phyloP scores from a whole-genome alignment of 192 early-diverging fungal genomes.

The Diversispora eburnea region DNA sequence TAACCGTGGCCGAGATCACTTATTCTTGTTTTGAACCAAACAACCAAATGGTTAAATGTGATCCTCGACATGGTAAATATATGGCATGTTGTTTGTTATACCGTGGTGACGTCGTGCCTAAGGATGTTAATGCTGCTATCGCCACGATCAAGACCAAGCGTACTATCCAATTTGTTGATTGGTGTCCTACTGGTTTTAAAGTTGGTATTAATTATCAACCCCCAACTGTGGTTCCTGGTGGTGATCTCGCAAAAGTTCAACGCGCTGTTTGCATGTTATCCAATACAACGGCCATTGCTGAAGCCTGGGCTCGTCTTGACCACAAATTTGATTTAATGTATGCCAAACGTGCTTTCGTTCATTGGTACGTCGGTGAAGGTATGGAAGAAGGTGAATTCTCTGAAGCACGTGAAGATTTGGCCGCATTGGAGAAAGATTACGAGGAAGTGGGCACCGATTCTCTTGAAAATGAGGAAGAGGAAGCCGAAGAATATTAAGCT shows the following conservation, averaged over 20 bases:
- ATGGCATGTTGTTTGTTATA: conserved; percentile 99
- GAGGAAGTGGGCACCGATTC: conserved; percentile 99
- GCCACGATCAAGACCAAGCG: conserved; percentile 91
- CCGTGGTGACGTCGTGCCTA: conserved; percentile 98
- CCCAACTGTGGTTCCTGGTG: conserved; percentile 81
- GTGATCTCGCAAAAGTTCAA: conserved; percentile 91
- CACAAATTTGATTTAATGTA: conserved; percentile 99
- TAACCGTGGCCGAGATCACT: conserved; percentile 95
- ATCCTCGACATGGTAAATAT: conserved; percentile 96
- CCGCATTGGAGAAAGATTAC: conserved; percentile 99
- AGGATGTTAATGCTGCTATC: conserved; percentile 92
- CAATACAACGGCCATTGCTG: conserved; percentile 99
- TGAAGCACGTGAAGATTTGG: conserved; percentile 99
- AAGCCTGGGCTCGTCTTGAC: conserved; percentile 98
- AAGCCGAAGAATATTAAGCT: conserved; percentile 41
- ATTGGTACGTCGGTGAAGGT: conserved; percentile 99
- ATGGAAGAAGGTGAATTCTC: conserved; percentile 99
- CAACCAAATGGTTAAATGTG: conserved; percentile 99
- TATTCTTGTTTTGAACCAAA: conserved; percentile 94
- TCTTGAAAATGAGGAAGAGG: conserved; percentile 64
- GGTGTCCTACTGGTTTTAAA: conserved; percentile 99
- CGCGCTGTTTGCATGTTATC: conserved; percentile 98
- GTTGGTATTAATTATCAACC: conserved; percentile 96
- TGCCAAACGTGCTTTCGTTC: conserved; percentile 99
- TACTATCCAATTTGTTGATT: conserved; percentile 98